phyloP scores from a whole-genome alignment of 257 asterid species.

The Solanum pinnatisectum region DNA sequence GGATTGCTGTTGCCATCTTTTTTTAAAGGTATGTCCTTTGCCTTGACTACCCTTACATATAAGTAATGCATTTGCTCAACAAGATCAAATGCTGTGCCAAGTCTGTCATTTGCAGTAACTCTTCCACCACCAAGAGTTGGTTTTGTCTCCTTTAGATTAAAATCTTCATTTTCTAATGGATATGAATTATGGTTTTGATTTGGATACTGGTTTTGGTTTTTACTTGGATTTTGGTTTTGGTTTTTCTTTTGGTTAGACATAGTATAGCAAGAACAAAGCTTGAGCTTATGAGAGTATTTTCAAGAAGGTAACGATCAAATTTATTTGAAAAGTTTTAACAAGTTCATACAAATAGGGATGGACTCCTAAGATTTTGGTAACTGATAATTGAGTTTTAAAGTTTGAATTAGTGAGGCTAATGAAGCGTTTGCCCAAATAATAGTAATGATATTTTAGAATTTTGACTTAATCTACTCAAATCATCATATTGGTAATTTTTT shows the following conservation, averaged over 20 bases:
- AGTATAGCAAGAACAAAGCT: not conserved
- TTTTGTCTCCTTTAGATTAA: constrained; percentile 60
- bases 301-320: not conserved
- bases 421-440: not conserved
- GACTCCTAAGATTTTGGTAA: not conserved
- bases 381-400: not conserved
- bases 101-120: constrained; percentile 40
- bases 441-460: not conserved
- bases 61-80: constrained; percentile 89
- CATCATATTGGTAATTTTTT: not conserved
- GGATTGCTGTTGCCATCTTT: constrained; percentile 27
- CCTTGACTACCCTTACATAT: constrained; percentile 61
- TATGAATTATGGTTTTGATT: not conserved
- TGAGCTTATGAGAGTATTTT: not conserved
- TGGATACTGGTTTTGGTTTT: constrained; percentile 7
- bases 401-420: not conserved
- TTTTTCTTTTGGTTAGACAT: constrained; percentile 1
- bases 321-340: not conserved
- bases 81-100: constrained; percentile 64
- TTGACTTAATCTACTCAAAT: not conserved
- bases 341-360: not conserved
- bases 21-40: constrained; percentile 38
- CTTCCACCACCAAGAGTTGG: constrained; percentile 87
- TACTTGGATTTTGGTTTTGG: constrained; percentile 7
- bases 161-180: constrained; percentile 34